These are phyloP conservation scores for Candida awuae DNA, from an alignment of 805 yeast species.

Conservation along the genomic window DNA sequence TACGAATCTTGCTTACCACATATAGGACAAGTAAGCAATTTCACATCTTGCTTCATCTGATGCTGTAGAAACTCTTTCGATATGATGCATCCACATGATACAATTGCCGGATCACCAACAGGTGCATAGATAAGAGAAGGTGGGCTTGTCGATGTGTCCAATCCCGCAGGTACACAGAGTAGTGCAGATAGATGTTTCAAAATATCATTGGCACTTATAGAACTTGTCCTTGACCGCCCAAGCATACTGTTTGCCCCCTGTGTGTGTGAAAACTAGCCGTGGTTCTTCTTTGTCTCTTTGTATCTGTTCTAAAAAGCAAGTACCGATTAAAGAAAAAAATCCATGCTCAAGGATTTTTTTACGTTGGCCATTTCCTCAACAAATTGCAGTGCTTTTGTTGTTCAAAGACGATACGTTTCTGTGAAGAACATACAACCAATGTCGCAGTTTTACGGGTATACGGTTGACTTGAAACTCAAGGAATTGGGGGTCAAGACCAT, in stretches of 20 bases:
- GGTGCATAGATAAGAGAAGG: not conserved
- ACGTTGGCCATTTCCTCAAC: too few species aligned
- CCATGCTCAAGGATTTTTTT: too few species aligned
- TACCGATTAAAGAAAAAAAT: too few species aligned
- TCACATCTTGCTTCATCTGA: not conserved
- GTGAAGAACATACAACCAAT: too few species aligned
- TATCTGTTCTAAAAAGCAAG: too few species aligned
- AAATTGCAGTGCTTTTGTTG: too few species aligned
- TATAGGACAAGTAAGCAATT: slow-evolving; percentile 27
- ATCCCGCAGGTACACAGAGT: not conserved
- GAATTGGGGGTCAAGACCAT: slow-evolving; percentile 26
- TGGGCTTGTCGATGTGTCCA: not conserved
- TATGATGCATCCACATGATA: not conserved
- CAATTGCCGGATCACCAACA: not conserved
- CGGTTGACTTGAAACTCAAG: slow-evolving; percentile 36
- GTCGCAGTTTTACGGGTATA: slow-evolving; percentile 40
- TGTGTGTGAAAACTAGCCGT: too few species aligned
- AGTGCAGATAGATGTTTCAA: not conserved
- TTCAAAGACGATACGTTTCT: too few species aligned
- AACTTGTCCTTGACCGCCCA: not conserved
- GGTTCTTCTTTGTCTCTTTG: too few species aligned
- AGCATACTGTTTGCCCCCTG: too few species aligned
- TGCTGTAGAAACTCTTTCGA: not conserved
- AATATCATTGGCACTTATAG: not conserved
- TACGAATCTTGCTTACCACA: slow-evolving; percentile 23